These are phyloP conservation scores for Parastagonospora avenae DNA, from an alignment of 2,329 filamentous ascomycete genomes.

Conservation along the genomic window DNA sequence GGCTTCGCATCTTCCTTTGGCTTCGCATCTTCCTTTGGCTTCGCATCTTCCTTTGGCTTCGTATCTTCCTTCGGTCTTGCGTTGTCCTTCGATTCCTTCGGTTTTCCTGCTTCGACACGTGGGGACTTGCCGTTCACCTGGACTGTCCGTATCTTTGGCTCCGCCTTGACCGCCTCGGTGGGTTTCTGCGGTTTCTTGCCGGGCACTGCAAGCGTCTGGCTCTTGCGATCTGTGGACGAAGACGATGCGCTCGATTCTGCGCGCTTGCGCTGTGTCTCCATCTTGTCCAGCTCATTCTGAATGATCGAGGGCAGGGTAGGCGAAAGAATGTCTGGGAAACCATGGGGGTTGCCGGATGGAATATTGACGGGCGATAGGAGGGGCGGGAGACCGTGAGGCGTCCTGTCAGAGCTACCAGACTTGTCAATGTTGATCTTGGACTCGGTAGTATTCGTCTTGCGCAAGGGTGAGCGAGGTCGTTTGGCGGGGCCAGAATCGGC, in stretches of 20 bases:
- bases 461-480: slow-evolving; percentile 21
- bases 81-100: slow-evolving; percentile 1
- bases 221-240: slow-evolving; percentile 40
- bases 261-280: slow-evolving; percentile 45
- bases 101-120: slow-evolving; percentile 13
- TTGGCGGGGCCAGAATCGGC: slow-evolving; percentile 14
- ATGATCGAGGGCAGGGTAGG: slow-evolving; percentile 63
- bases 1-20: slow-evolving; percentile 9
- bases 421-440: slow-evolving; percentile 38
- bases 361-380: slow-evolving; percentile 48
- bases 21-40: background rate
- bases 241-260: slow-evolving; percentile 43
- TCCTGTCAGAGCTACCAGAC: slow-evolving; percentile 34
- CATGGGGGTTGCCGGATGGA: slow-evolving; percentile 47
- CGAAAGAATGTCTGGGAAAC: slow-evolving; percentile 61
- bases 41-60: slow-evolving; percentile 12
- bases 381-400: slow-evolving; percentile 46
- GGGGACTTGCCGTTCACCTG: slow-evolving; percentile 37
- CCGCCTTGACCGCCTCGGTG: slow-evolving; percentile 26
- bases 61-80: slow-evolving; percentile 14
- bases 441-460: slow-evolving; percentile 48
- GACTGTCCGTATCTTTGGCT: slow-evolving; percentile 28
- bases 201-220: slow-evolving; percentile 30
- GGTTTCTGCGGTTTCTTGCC: slow-evolving; percentile 22
- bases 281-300: slow-evolving; percentile 57